Percentiles rank a stretch among this genome's conserved stretches.
Evolutionary conservation across 495 filamentous ascomycete species (phyloP).

Genomic region (Talaromyces trachyspermus): DNA sequence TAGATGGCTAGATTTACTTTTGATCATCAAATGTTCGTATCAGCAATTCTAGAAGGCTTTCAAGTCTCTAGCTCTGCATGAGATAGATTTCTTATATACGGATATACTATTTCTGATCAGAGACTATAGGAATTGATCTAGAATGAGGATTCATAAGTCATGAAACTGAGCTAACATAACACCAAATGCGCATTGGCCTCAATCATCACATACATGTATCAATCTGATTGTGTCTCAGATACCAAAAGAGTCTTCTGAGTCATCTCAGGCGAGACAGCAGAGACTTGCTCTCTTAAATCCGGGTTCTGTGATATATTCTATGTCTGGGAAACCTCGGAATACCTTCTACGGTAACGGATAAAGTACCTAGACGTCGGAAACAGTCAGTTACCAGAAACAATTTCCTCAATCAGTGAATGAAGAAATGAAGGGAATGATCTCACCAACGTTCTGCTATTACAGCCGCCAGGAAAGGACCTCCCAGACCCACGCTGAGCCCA

Average conservation of each 20-base stretch:
- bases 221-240: not conserved
- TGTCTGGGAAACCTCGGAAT: slow-evolving; percentile 2
- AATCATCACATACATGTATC: too few species aligned
- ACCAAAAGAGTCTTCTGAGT: not conserved
- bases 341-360: slow-evolving; percentile 1
- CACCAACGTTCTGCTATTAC: slow-evolving; percentile 26
- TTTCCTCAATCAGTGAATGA: not conserved
- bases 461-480: slow-evolving; percentile 29
- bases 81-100: too few species aligned
- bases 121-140: too few species aligned
- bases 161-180: too few species aligned
- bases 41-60: too few species aligned
- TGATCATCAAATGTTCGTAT: too few species aligned
- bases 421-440: slow-evolving; percentile 11
- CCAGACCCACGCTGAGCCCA: slow-evolving; percentile 35
- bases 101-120: too few species aligned
- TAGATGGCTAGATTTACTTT: too few species aligned
- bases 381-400: not conserved
- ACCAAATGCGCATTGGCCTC: too few species aligned
- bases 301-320: not conserved
- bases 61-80: too few species aligned
- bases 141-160: too few species aligned
- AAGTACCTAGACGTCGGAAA: not conserved
- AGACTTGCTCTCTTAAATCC: not conserved
- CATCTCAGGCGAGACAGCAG: not conserved